Conservation (phyloP, 345 rosid species). For the Fremontodendron californicum region DNA sequence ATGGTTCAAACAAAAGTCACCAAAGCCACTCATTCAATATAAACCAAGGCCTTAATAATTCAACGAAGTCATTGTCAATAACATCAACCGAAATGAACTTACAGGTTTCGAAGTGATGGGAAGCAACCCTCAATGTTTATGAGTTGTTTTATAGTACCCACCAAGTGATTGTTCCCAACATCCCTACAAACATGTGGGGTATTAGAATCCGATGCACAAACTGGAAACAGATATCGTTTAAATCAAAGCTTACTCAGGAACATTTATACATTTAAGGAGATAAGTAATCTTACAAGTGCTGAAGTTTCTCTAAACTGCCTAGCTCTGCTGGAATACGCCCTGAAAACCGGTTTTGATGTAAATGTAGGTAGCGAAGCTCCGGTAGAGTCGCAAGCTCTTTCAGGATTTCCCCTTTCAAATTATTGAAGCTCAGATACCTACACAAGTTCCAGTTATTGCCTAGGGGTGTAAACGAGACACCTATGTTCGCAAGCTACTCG, state of each 20-base stretch:
- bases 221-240: not conserved
- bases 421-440: slow-evolving; percentile 84
- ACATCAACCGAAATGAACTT: slow-evolving; percentile 23
- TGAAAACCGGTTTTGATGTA: slow-evolving; percentile 81
- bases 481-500: too few relatives aligned
- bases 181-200: slow-evolving; percentile 39
- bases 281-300: slow-evolving; percentile 38
- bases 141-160: slow-evolving; percentile 68
- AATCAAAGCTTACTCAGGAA: not conserved
- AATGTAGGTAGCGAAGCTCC: slow-evolving; percentile 78
- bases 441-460: not conserved
- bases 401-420: slow-evolving; percentile 90
- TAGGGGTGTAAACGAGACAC: too few relatives aligned
- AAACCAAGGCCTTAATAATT: not conserved
- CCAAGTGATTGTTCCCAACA: slow-evolving; percentile 74
- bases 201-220: not conserved
- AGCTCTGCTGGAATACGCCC: slow-evolving; percentile 84
- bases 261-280: slow-evolving; percentile 20
- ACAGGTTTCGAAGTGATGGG: slow-evolving; percentile 76
- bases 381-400: slow-evolving; percentile 83
- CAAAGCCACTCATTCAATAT: not conserved
- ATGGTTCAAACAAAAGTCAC: not conserved
- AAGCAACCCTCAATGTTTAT: slow-evolving; percentile 59
- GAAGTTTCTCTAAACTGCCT: slow-evolving; percentile 65
- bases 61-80: not conserved